phyloP scores from a whole-genome alignment of 805 yeast species.

The Kockiozyma suomiensis region DNA sequence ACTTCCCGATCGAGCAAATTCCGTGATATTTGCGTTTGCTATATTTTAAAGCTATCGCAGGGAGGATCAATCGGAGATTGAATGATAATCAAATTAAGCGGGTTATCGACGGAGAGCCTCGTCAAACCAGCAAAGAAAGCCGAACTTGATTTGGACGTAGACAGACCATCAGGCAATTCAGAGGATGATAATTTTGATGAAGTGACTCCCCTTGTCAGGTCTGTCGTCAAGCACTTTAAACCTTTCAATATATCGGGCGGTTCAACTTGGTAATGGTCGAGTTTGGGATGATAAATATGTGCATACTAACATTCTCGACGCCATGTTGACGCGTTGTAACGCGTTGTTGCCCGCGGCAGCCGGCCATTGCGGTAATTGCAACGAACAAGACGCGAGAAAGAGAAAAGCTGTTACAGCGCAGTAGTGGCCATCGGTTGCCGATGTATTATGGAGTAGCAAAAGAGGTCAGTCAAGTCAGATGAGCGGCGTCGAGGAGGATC shows the following conservation, averaged over 20 bases:
- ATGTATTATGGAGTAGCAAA: too few species aligned
- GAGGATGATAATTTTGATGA: too few species aligned
- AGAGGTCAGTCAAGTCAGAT: too few species aligned
- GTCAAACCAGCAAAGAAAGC: neutral
- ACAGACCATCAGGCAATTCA: too few species aligned
- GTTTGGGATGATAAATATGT: neutral
- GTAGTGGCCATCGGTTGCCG: too few species aligned
- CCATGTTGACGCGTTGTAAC: neutral
- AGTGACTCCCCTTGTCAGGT: constrained; percentile 12
- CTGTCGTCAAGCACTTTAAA: constrained; percentile 9
- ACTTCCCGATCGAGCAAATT: neutral
- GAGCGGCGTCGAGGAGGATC: too few species aligned
- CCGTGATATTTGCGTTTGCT: neutral
- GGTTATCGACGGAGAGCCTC: neutral
- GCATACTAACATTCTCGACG: neutral
- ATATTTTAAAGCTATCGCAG: neutral
- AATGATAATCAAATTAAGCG: neutral
- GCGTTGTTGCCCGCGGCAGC: neutral
- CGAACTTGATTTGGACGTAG: neutral
- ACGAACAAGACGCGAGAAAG: too few species aligned
- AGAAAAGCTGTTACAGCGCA: too few species aligned
- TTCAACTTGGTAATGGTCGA: neutral
- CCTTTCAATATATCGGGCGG: neutral
- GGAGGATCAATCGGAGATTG: neutral
- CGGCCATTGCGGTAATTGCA: neutral